phyloP scores from a whole-genome alignment of 306 rosid species.

The Vicia faba region DNA sequence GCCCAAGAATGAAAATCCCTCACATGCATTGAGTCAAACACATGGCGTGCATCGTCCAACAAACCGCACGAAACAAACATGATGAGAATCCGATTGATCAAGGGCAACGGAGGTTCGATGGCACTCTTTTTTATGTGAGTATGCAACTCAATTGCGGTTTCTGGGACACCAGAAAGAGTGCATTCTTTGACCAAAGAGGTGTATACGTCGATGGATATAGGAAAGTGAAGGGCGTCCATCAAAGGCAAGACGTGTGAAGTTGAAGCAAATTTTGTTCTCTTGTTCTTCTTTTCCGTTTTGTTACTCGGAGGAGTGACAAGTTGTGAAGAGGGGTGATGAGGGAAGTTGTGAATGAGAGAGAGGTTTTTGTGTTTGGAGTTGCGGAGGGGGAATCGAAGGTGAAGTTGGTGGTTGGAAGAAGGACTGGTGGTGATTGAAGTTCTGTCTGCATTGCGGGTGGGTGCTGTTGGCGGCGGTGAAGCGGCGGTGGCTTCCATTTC shows the following conservation, averaged over 20 bases:
- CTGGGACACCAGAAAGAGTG: constrained; percentile 44
- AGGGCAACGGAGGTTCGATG: constrained; percentile 29
- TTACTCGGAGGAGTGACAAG: constrained; percentile 11
- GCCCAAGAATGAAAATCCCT: constrained; percentile 64
- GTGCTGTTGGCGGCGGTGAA: constrained; percentile 35
- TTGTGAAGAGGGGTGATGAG: constrained; percentile 21
- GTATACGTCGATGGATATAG: constrained; percentile 49
- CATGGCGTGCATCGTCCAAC: constrained; percentile 34
- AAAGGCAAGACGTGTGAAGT: constrained; percentile 49
- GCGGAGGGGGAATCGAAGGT: constrained; percentile 35
- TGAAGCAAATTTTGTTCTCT: constrained; percentile 32
- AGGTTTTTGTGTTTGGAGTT: constrained; percentile 22
- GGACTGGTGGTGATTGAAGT: not conserved
- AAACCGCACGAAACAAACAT: constrained; percentile 52
- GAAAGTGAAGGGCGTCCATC: constrained; percentile 50
- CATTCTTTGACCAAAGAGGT: constrained; percentile 52
- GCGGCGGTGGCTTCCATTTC: constrained; percentile 36
- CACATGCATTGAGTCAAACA: constrained; percentile 43
- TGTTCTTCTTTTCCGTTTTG: not conserved
- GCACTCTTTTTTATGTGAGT: constrained; percentile 43
- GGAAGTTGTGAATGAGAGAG: constrained; percentile 3
- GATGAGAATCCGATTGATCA: constrained; percentile 48
- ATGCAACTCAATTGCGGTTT: constrained; percentile 42
- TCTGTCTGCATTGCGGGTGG: constrained; percentile 8
- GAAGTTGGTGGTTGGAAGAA: constrained; percentile 30